Evolutionary conservation across 2,329 filamentous ascomycete species (phyloP).

Genomic region (Corynespora cassiicola): DNA sequence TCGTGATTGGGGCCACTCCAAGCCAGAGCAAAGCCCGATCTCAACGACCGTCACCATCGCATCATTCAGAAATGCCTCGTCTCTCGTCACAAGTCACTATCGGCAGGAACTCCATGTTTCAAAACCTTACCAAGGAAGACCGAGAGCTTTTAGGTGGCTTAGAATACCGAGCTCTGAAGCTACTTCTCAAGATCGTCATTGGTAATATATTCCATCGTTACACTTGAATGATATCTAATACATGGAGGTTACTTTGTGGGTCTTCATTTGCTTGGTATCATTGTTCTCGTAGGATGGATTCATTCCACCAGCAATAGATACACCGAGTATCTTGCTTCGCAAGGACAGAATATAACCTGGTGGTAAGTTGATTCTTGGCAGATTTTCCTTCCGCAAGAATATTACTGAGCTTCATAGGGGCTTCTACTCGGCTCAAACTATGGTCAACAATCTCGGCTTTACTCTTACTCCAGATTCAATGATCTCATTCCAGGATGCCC

Average conservation of each 20-base stretch:
- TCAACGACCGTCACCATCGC: not conserved
- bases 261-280: constrained; percentile 55
- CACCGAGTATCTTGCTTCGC: constrained; percentile 50
- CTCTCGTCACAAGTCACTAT: constrained; percentile 53
- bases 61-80: constrained; percentile 36
- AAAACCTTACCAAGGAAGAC: constrained; percentile 50
- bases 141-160: constrained; percentile 56
- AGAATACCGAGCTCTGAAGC: constrained; percentile 57
- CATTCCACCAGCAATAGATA: constrained; percentile 49
- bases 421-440: constrained; percentile 55
- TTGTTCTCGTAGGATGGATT: constrained; percentile 57
- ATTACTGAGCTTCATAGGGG: too few species aligned
- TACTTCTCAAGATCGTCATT: constrained; percentile 55
- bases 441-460: constrained; percentile 60
- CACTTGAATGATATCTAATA: constrained; percentile 15
- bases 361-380: too few species aligned
- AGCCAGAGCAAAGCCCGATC: too few species aligned
- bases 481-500: constrained; percentile 60
- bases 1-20: constrained; percentile 42
- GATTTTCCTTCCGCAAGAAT: too few species aligned
- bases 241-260: constrained; percentile 53
- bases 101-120: constrained; percentile 56
- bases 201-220: constrained; percentile 33
- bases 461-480: constrained; percentile 65
- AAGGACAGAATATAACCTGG: constrained; percentile 55